These are phyloP conservation scores for Diversispora epigaea DNA, from an alignment of 192 early-diverging fungal genomes.

Conservation along the genomic window DNA sequence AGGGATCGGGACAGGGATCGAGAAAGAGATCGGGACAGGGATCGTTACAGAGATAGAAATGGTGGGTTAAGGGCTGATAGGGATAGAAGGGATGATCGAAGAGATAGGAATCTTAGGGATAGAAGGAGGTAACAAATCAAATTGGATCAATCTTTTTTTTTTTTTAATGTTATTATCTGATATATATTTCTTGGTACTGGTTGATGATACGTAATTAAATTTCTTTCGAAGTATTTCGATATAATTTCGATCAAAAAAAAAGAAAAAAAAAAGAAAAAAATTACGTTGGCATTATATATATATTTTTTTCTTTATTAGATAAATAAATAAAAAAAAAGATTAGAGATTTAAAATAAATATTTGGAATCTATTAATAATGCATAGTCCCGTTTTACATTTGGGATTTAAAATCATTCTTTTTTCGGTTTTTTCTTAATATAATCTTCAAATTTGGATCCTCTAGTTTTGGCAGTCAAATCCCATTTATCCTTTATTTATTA, in stretches of 20 bases:
- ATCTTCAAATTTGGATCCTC: neutral
- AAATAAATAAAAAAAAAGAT: neutral
- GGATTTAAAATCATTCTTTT: neutral
- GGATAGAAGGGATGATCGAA: conserved; percentile 22
- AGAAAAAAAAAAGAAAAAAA: too few relatives aligned
- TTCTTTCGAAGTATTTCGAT: neutral
- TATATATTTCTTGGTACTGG: neutral
- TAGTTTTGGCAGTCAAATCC: neutral
- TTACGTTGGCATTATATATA: neutral
- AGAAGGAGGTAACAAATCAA: conserved; percentile 25
- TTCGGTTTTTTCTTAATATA: neutral
- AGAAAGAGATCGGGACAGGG: conserved; percentile 4
- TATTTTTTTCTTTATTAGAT: neutral
- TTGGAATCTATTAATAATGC: too few relatives aligned
- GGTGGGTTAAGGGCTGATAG: neutral
- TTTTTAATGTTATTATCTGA: neutral
- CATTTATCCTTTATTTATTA: neutral
- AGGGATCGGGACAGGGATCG: conserved; percentile 14
- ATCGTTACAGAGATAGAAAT: conserved; percentile 5
- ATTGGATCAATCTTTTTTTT: neutral
- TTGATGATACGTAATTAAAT: neutral
- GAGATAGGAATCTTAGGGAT: conserved; percentile 21
- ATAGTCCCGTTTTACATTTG: too few relatives aligned
- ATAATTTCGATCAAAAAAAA: too few relatives aligned
- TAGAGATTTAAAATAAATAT: too few relatives aligned